These are phyloP conservation scores for Rhizopus arrhizus DNA, from an alignment of 371 early-diverging fungal species.

Conservation along the genomic window DNA sequence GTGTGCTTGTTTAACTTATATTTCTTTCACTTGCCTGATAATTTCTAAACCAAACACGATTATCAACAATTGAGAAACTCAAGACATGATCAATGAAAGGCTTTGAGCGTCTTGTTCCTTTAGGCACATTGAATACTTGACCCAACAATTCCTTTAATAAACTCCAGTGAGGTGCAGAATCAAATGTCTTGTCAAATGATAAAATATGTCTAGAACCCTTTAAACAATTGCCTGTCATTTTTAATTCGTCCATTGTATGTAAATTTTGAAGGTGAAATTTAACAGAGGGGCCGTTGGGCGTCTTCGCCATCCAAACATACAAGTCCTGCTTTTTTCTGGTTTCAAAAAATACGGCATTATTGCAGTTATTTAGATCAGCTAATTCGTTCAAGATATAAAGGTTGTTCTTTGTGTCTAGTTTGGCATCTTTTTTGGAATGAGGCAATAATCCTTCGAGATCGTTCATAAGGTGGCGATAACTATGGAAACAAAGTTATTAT, in stretches of 20 bases:
- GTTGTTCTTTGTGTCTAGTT: slow-evolving; percentile 90
- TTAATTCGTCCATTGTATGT: slow-evolving; percentile 98
- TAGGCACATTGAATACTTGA: slow-evolving; percentile 90
- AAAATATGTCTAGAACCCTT: slow-evolving; percentile 95
- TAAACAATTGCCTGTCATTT: slow-evolving; percentile 96
- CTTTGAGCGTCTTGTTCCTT: slow-evolving; percentile 85
- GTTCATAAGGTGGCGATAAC: slow-evolving; percentile 88
- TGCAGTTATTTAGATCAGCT: slow-evolving; percentile 95
- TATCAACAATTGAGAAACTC: slow-evolving; percentile 86
- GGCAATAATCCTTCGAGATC: slow-evolving; percentile 89
- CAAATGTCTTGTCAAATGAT: slow-evolving; percentile 92
- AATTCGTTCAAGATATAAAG: slow-evolving; percentile 91
- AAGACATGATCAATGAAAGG: slow-evolving; percentile 97
- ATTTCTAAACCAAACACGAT: slow-evolving; percentile 94
- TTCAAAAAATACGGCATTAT: slow-evolving; percentile 95
- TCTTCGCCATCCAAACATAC: slow-evolving; percentile 94
- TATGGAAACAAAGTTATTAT: slow-evolving; percentile 25
- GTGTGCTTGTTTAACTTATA: slow-evolving; percentile 3
- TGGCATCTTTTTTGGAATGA: slow-evolving; percentile 92
- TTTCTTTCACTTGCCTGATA: slow-evolving; percentile 69
- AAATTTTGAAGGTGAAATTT: slow-evolving; percentile 96
- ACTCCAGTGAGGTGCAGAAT: slow-evolving; percentile 76
- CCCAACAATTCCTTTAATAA: slow-evolving; percentile 90
- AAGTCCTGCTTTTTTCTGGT: slow-evolving; percentile 89
- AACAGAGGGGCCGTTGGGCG: slow-evolving; percentile 93